These are phyloP conservation scores for Hygrophorus pudorinus DNA, from an alignment of 768 basidiomycete species.

Conservation along the genomic window DNA sequence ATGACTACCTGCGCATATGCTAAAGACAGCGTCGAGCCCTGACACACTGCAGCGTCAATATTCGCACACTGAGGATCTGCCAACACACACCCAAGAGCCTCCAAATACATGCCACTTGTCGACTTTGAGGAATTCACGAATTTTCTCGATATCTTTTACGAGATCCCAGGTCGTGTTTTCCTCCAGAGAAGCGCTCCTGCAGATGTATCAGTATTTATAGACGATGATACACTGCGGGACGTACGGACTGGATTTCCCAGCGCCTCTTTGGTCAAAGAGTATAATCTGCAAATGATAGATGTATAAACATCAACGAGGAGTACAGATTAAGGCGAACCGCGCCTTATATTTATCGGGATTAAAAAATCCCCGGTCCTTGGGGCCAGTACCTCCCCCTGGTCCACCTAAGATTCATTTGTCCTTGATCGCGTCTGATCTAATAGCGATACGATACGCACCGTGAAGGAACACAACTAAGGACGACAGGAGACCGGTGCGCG, in stretches of 20 bases:
- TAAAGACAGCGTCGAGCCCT: constrained; percentile 82
- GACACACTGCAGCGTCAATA: not conserved
- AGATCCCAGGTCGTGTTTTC: constrained; percentile 95
- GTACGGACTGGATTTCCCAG: constrained; percentile 80
- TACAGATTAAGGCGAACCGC: not conserved
- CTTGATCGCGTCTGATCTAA: constrained; percentile 2
- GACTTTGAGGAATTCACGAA: constrained; percentile 65
- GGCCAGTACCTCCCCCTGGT: constrained; percentile 68
- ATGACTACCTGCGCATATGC: constrained; percentile 69
- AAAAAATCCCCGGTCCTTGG: constrained; percentile 69
- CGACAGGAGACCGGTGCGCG: not conserved
- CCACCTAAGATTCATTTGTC: constrained; percentile 38
- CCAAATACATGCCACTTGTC: constrained; percentile 94
- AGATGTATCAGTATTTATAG: not conserved
- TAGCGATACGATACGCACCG: constrained; percentile 28
- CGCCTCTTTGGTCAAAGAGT: constrained; percentile 83
- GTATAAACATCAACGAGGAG: not conserved
- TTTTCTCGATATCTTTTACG: constrained; percentile 79
- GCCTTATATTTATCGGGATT: constrained; percentile 82
- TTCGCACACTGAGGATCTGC: not conserved
- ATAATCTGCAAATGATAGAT: constrained; percentile 44
- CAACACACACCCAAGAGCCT: constrained; percentile 70
- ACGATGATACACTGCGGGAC: constrained; percentile 16
- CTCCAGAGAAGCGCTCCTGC: constrained; percentile 60
- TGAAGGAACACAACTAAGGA: constrained; percentile 70